Evolutionary conservation across 2,329 filamentous ascomycete species (phyloP), one percentile per base, ranked within the genome.

Genomic region (Cladosporium sp.): DNA sequence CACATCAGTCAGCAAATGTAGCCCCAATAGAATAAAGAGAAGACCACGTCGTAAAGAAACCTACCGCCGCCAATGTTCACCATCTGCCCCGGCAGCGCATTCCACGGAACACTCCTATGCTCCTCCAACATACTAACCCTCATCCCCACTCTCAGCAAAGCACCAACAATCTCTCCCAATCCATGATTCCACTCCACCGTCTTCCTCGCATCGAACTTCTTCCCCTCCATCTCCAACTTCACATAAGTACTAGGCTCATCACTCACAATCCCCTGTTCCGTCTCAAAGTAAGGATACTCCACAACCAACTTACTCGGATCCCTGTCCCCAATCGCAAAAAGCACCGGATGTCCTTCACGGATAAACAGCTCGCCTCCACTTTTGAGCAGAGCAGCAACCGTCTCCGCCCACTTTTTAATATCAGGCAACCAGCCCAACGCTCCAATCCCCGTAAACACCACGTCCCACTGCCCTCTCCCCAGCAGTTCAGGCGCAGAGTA

Each of bases 401-500:
- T 53, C 36, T 45, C 20, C 36, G 63, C 63, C 62, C 62, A 65
- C 3, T 39, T 53, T 19, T 36, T 52, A 24, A 64, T 62, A 15
- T 50, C 56, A 15, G 63, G 63, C 2, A 65, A 24, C 63, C 63
- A 65, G 39, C 61, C 62, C 19, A 65, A 19, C 13, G 63, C 58
- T 4, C 63, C 63, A 7, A 65, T 62, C 17, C 62, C 62, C 13
- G 61, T 63, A 45, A 60, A 65, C 0, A 64, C 63, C n/a, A 65
- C 15, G 54, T 64, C 62, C 48, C 62, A 64, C 3, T 35, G 28
- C 17, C 22, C 58, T 15, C 32, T 15, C 1, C 24, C 48, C 6
- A 63, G 39, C 22, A 60, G 28, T 15, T 37, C 15, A 2, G 55
- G 42, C 3, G 63, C 58, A 36, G 59, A 37, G 17, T 65, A 61